These are phyloP conservation scores for Isatis lusitanica DNA, from an alignment of 441 rosid species.

Conservation along the genomic window DNA sequence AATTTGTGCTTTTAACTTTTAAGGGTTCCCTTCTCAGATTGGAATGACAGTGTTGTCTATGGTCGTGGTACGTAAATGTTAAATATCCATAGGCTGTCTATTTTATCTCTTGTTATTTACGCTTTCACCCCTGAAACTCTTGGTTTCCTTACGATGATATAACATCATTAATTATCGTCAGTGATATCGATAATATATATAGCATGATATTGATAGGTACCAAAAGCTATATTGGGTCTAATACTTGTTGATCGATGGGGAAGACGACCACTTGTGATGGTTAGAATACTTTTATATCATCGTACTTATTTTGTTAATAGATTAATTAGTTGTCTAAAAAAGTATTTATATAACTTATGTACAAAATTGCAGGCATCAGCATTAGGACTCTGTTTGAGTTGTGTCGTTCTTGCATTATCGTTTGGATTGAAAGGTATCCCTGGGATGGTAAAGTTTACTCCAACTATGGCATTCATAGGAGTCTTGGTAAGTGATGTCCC, in stretches of 20 bases:
- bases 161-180: not conserved
- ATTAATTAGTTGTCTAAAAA: not conserved
- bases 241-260: conserved; percentile 54
- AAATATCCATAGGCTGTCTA: not conserved
- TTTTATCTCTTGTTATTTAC: not conserved
- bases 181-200: not conserved
- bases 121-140: not conserved
- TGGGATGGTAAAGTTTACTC: conserved; percentile 21
- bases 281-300: not conserved
- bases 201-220: conserved; percentile 40
- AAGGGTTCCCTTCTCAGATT: conserved; percentile 39
- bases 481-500: conserved; percentile 2
- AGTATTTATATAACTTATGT: not conserved
- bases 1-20: not conserved
- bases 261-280: conserved; percentile 55
- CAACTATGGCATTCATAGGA: conserved; percentile 31
- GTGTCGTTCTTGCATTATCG: conserved; percentile 31
- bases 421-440: conserved; percentile 39
- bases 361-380: conserved; percentile 44
- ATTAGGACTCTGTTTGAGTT: conserved; percentile 39
- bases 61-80: conserved; percentile 36
- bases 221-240: conserved; percentile 34
- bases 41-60: conserved; percentile 47
- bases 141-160: not conserved
- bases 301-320: not conserved